These are phyloP conservation scores for Phanerochaete carnosa DNA, from an alignment of 768 basidiomycete genomes.

Conservation along the genomic window DNA sequence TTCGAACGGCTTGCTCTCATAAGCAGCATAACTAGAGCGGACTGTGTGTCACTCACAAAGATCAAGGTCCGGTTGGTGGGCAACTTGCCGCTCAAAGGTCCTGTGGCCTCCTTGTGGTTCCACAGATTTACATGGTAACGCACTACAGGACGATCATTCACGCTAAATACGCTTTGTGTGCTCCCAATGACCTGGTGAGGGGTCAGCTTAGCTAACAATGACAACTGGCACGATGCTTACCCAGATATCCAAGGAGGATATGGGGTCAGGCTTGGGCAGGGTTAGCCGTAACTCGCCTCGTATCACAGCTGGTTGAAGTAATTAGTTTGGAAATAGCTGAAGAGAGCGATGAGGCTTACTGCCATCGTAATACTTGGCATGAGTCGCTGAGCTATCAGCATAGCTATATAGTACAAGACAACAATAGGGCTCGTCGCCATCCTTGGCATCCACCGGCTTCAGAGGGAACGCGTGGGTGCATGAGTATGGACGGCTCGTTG, in stretches of 20 bases:
- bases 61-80: background rate
- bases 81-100: background rate
- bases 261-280: conserved; percentile 3
- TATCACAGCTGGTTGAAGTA: conserved; percentile 2
- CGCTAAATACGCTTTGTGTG: background rate
- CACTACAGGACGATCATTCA: background rate
- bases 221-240: background rate
- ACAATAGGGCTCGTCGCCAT: background rate
- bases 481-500: background rate
- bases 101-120: background rate
- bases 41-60: background rate
- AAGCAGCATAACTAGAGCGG: background rate
- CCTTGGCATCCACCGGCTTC: background rate
- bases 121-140: background rate
- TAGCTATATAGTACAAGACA: conserved; percentile 5
- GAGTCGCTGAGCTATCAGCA: background rate
- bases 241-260: conserved; percentile 2
- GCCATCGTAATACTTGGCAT: conserved; percentile 1
- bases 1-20: background rate
- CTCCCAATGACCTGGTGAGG: background rate
- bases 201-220: background rate
- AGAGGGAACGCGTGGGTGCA: background rate
- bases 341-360: background rate
- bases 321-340: no score
- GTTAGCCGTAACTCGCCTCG: conserved; percentile 5